A percentile compares a stretch with the other conserved stretches of the same genome.
These are phyloP conservation scores for Lablab purpureus DNA, from an alignment of 306 rosid species.

Conservation along the genomic window DNA sequence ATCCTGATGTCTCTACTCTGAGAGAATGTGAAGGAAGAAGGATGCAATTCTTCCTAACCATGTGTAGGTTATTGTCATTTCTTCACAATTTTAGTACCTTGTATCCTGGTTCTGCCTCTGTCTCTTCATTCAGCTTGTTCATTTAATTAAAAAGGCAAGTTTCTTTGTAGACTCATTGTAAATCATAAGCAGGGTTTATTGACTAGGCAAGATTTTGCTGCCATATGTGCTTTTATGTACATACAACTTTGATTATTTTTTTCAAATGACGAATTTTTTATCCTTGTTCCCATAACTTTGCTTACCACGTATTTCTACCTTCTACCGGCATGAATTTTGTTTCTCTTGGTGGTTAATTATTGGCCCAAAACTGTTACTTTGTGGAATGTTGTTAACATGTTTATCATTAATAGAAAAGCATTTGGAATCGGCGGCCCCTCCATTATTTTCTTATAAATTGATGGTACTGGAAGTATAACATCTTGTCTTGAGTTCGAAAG, in stretches of 20 bases:
- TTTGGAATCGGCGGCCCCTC: background rate
- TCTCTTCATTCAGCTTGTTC: background rate
- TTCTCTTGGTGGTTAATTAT: background rate
- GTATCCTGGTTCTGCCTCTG: constrained; percentile 13
- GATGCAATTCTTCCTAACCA: constrained; percentile 1
- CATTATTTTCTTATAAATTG: background rate
- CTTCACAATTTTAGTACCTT: background rate
- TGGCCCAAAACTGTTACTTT: constrained; percentile 6
- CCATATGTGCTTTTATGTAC: constrained; percentile 7
- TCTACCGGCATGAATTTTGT: constrained; percentile 6
- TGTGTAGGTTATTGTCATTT: background rate
- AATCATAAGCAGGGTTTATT: constrained; percentile 8
- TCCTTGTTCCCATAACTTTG: background rate
- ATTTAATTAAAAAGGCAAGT: constrained; percentile 1
- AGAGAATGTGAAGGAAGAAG: constrained; percentile 20
- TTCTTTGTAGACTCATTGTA: constrained; percentile 29
- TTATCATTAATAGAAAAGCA: constrained; percentile 9
- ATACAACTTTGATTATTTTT: background rate
- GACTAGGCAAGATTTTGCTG: constrained; percentile 12
- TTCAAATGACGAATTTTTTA: background rate
- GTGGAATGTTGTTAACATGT: constrained; percentile 20
- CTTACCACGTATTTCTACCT: background rate
- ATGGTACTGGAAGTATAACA: background rate
- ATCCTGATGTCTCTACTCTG: background rate
- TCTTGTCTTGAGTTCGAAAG: constrained; percentile 17